Evolutionary conservation across 305 asterid genomes (phyloP).

Genomic region (Solanum hybrid): DNA sequence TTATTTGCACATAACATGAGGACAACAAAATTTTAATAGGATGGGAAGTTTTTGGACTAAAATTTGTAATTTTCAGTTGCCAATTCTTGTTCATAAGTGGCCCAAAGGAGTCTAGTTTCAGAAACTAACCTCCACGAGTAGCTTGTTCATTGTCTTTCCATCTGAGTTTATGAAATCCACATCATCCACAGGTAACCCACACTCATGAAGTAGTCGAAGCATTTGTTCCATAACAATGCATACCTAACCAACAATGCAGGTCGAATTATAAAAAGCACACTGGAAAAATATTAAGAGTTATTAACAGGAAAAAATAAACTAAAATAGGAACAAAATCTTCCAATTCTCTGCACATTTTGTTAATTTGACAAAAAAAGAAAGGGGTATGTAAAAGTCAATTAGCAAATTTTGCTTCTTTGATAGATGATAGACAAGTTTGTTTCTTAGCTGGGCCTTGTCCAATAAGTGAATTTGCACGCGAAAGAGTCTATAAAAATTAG

Average conservation of each 20-base stretch:
- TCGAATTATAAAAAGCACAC: neutral
- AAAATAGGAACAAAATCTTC: neutral
- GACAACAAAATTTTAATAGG: neutral
- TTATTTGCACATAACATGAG: neutral
- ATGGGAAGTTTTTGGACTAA: neutral
- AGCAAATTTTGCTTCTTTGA: neutral
- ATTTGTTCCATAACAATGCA: conserved; percentile 88
- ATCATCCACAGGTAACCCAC: conserved; percentile 79
- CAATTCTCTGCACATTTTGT: neutral
- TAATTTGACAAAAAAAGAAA: neutral
- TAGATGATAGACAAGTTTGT: neutral
- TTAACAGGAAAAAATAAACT: neutral
- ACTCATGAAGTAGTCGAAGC: conserved; percentile 83
- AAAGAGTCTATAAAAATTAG: neutral
- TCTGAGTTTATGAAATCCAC: conserved; percentile 92
- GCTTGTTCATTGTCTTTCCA: conserved; percentile 79
- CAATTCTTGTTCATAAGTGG: neutral
- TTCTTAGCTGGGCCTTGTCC: neutral
- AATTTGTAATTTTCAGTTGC: neutral
- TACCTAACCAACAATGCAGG: conserved; percentile 36
- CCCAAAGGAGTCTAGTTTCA: conserved; percentile 1
- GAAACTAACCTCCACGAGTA: conserved; percentile 70
- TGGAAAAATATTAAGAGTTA: neutral
- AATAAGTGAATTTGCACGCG: neutral
- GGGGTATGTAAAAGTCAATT: neutral